These are phyloP conservation scores for Raffaelea arxii DNA, from an alignment of 2,329 filamentous ascomycete genomes.

Conservation along the genomic window DNA sequence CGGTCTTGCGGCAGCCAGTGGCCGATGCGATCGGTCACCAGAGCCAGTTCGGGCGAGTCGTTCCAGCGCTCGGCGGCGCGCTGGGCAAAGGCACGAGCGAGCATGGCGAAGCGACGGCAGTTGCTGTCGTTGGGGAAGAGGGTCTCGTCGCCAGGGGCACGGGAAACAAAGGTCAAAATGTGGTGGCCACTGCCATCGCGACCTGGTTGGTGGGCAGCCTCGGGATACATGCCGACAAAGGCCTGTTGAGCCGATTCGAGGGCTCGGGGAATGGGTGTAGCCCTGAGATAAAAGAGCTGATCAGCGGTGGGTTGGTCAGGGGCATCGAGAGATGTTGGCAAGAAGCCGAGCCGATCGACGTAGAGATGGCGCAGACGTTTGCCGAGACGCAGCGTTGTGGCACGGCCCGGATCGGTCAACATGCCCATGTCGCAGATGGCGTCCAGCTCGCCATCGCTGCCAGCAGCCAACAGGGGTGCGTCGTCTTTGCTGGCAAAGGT, in stretches of 20 bases:
- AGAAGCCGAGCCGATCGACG: slow-evolving; percentile 63
- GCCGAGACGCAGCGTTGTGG: slow-evolving; percentile 62
- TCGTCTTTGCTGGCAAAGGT: slow-evolving; percentile 66
- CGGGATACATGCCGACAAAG: slow-evolving; percentile 66
- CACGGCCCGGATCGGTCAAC: slow-evolving; percentile 65
- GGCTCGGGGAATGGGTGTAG: slow-evolving; percentile 65
- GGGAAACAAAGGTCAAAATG: slow-evolving; percentile 55
- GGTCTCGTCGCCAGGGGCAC: slow-evolving; percentile 61
- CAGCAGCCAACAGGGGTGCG: slow-evolving; percentile 59
- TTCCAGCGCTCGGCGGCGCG: slow-evolving; percentile 68
- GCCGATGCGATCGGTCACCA: slow-evolving; percentile 66
- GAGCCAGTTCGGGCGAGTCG: slow-evolving; percentile 67
- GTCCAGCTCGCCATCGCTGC: slow-evolving; percentile 62
- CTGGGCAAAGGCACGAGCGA: slow-evolving; percentile 62
- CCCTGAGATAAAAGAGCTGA: slow-evolving; percentile 56
- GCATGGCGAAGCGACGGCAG: slow-evolving; percentile 61
- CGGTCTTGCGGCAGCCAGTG: slow-evolving; percentile 75
- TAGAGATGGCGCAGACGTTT: slow-evolving; percentile 61
- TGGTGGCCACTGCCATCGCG: slow-evolving; percentile 18
- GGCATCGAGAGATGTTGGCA: slow-evolving; percentile 44
- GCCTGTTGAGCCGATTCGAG: slow-evolving; percentile 69
- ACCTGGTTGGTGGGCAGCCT: slow-evolving; percentile 8
- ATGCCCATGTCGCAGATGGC: slow-evolving; percentile 70
- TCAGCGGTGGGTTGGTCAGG: slow-evolving; percentile 27
- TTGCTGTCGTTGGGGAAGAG: slow-evolving; percentile 69